Conservation (phyloP, 352 stramenopile genomes). For the Pythium vanterpoolii region DNA sequence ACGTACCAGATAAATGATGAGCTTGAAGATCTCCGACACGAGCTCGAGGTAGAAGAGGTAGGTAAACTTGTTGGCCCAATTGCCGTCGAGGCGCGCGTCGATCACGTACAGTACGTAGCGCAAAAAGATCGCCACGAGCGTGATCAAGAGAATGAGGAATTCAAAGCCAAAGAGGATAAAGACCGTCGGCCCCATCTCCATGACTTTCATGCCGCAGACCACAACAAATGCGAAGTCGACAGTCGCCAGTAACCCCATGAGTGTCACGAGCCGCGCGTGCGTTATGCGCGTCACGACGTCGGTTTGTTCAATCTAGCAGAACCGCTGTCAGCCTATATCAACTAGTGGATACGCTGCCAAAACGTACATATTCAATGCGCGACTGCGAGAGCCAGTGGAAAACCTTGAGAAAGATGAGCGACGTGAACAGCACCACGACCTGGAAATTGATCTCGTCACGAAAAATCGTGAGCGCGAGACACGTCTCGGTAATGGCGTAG, state of each 20-base stretch:
- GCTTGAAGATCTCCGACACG: conserved; percentile 93
- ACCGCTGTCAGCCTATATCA: not conserved
- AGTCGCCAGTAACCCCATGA: conserved; percentile 83
- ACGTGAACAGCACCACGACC: conserved; percentile 94
- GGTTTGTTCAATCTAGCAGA: conserved; percentile 82
- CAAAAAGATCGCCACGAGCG: conserved; percentile 86
- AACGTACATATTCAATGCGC: conserved; percentile 82
- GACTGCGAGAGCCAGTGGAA: conserved; percentile 92
- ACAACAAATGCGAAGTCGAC: conserved; percentile 89
- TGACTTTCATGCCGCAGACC: conserved; percentile 78
- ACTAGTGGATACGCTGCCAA: not conserved
- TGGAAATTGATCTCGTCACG: conserved; percentile 94
- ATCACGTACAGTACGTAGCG: conserved; percentile 93
- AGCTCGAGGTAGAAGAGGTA: conserved; percentile 96
- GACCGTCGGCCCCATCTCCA: conserved; percentile 87
- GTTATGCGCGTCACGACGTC: conserved; percentile 69
- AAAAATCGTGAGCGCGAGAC: conserved; percentile 99
- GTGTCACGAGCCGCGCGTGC: conserved; percentile 85
- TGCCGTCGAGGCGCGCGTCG: conserved; percentile 86
- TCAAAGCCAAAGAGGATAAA: conserved; percentile 98
- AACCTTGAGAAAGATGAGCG: conserved; percentile 95
- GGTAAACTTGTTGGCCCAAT: conserved; percentile 89
- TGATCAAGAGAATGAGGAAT: conserved; percentile 93
- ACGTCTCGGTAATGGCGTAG: conserved; percentile 98
- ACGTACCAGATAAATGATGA: conserved; percentile 93